A percentile compares a stretch with the other conserved stretches of the same genome.
Conservation (phyloP, 768 basidiomycete species). For the Auriculariales sp. region DNA sequence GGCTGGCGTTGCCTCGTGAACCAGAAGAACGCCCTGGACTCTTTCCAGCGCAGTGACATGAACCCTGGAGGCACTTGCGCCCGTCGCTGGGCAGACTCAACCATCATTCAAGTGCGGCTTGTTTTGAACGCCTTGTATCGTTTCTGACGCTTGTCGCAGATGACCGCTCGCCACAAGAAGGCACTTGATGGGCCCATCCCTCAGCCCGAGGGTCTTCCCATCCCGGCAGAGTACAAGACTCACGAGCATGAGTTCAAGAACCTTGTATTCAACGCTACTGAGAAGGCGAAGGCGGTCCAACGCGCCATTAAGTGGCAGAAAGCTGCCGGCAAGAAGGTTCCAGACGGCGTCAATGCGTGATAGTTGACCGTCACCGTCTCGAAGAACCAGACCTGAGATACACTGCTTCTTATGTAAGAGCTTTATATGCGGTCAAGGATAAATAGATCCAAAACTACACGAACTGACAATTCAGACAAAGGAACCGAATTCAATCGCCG, state of each 20-base stretch:
- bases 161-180: background rate
- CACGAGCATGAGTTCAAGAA: background rate
- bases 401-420: too few relatives aligned
- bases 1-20: background rate
- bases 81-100: too few relatives aligned
- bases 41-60: background rate
- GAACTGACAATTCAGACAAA: too few relatives aligned
- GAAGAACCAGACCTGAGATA: too few relatives aligned
- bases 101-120: too few relatives aligned
- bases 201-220: background rate
- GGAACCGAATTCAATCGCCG: too few relatives aligned
- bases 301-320: background rate
- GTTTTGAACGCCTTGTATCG: too few relatives aligned
- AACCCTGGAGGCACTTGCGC: background rate
- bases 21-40: background rate
- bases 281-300: background rate
- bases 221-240: background rate
- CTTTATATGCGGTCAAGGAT: too few relatives aligned
- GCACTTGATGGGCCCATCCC: background rate
- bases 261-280: background rate
- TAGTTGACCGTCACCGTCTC: too few relatives aligned
- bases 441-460: too few relatives aligned
- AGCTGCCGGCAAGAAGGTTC: background rate
- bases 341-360: background rate
- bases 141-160: too few relatives aligned